Conservation (phyloP, 768 basidiomycete genomes). For the Trametes gibbosa region DNA sequence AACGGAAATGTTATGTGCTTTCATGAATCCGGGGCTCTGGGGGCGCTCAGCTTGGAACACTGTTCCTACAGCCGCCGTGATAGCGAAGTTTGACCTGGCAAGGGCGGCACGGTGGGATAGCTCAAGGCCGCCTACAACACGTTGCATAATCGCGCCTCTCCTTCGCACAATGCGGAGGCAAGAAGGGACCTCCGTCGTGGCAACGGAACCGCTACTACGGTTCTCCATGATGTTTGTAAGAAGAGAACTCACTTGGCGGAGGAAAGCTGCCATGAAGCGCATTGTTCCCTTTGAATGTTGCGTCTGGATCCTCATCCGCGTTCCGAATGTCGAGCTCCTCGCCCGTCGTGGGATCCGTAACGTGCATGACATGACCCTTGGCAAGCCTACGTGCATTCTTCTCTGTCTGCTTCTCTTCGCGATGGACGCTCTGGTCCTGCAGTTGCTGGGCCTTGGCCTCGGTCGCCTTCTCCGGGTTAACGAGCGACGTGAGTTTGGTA, state of each 20-base stretch:
- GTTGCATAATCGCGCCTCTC: too few relatives aligned
- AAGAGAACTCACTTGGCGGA: conserved; percentile 25
- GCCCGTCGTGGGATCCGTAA: conserved; percentile 50
- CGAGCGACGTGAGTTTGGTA: conserved; percentile 29
- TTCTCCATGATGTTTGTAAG: too few relatives aligned
- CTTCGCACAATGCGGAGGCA: too few relatives aligned
- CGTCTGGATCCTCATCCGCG: conserved; percentile 32
- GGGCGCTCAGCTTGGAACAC: too few relatives aligned
- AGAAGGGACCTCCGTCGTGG: too few relatives aligned
- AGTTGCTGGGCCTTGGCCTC: conserved; percentile 31
- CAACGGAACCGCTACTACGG: too few relatives aligned
- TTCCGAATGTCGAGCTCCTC: conserved; percentile 48
- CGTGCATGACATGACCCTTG: conserved; percentile 32
- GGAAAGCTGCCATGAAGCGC: conserved; percentile 30
- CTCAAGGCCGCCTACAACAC: too few relatives aligned
- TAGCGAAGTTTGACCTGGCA: too few relatives aligned
- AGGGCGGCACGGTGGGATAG: too few relatives aligned
- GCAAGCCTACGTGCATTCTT: conserved; percentile 25
- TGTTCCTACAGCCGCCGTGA: too few relatives aligned
- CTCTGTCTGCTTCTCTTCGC: conserved; percentile 28
- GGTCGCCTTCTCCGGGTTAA: conserved; percentile 30
- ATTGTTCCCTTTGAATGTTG: conserved; percentile 27
- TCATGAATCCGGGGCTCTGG: too few relatives aligned
- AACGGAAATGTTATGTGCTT: too few relatives aligned
- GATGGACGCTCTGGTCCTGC: conserved; percentile 22